These are phyloP conservation scores for Populus davidiana DNA, from an alignment of 345 rosid genomes.

Conservation along the genomic window DNA sequence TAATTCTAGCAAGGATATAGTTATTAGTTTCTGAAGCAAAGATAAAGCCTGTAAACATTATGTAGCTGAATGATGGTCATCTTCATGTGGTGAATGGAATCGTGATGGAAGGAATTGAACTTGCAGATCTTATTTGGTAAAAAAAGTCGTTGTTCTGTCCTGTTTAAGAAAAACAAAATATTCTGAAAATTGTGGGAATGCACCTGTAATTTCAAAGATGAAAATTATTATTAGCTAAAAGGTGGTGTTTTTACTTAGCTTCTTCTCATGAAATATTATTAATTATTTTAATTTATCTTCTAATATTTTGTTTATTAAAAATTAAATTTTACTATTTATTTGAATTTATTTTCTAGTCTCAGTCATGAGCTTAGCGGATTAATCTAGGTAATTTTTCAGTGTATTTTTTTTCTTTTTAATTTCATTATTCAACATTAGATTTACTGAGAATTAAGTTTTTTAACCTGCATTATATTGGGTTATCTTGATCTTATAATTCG, in stretches of 20 bases:
- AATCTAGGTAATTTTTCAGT: too few species aligned
- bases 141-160: not conserved
- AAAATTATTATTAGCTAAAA: not conserved
- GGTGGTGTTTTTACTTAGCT: too few species aligned
- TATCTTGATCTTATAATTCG: accelerated
- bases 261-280: too few species aligned
- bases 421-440: too few species aligned
- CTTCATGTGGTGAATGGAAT: not conserved
- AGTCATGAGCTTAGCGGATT: too few species aligned
- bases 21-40: not conserved
- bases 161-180: not conserved
- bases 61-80: not conserved
- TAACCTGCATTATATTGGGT: too few species aligned
- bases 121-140: not conserved
- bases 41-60: constrained; percentile 1
- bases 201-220: not conserved
- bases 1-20: not conserved
- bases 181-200: not conserved
- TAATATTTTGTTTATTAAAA: too few species aligned
- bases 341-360: too few species aligned
- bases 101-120: not conserved
- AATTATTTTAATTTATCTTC: too few species aligned
- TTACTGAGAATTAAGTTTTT: too few species aligned
- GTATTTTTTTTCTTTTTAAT: not conserved
- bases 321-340: too few species aligned